Evolutionary conservation across 2,329 filamentous ascomycete genomes (phyloP).

Genomic region (Colletotrichum sp.): DNA sequence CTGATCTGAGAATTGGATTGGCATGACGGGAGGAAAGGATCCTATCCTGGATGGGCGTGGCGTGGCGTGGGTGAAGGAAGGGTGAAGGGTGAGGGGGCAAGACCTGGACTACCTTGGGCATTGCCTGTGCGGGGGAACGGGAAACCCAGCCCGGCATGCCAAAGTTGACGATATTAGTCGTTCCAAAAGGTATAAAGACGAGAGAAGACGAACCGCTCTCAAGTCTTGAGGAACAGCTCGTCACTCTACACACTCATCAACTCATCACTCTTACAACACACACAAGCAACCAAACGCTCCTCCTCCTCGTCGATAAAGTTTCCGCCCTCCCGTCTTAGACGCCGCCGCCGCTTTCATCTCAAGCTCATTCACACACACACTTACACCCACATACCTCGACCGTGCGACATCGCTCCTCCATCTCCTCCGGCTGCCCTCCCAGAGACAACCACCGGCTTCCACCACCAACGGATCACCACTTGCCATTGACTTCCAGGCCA

Average conservation of each 20-base stretch:
- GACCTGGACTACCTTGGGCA: neutral
- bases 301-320: neutral
- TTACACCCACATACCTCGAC: neutral
- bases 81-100: neutral
- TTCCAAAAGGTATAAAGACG: neutral
- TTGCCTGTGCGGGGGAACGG: constrained; percentile 7
- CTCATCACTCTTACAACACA: neutral
- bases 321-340: neutral
- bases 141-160: neutral
- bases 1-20: constrained; percentile 7
- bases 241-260: neutral
- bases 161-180: constrained; percentile 1
- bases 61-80: neutral
- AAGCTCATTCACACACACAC: neutral
- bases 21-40: neutral
- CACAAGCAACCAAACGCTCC: neutral
- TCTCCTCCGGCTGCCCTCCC: neutral
- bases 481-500: neutral
- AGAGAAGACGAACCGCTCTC: neutral
- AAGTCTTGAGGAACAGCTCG: neutral
- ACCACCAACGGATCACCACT: neutral
- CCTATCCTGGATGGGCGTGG: neutral
- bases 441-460: neutral
- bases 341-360: neutral
- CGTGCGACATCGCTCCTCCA: neutral